Conservation (phyloP, 495 filamentous ascomycete genomes). For the Chaetomidium leptoderma region DNA sequence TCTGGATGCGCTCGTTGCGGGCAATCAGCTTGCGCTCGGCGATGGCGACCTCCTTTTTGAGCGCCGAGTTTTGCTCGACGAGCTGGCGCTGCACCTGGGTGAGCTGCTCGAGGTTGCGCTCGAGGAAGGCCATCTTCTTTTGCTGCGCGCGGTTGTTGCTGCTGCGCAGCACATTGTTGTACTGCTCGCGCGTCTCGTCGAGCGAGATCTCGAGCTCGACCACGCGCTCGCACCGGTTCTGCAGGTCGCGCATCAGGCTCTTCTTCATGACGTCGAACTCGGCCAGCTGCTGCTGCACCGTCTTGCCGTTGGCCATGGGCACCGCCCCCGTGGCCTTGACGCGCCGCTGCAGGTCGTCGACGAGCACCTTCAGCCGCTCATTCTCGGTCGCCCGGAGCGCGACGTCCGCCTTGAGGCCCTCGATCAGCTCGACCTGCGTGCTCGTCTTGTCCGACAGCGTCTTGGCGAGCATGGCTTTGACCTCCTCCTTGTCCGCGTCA, state of each 20-base stretch:
- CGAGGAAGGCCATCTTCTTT: constrained; percentile 99
- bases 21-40: constrained; percentile 96
- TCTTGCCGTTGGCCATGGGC: constrained; percentile 71
- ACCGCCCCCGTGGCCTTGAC: constrained; percentile 54
- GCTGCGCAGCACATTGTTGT: constrained; percentile 92
- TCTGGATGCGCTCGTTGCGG: constrained; percentile 91
- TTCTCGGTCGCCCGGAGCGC: constrained; percentile 70
- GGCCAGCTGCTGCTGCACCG: constrained; percentile 93
- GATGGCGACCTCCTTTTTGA: constrained; percentile 99
- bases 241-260: constrained; percentile 94
- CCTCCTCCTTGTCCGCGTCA: constrained; percentile 73
- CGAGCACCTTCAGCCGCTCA: constrained; percentile 62
- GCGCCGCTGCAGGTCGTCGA: constrained; percentile 72
- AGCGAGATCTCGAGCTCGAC: constrained; percentile 96
- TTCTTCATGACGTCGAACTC: constrained; percentile 99
- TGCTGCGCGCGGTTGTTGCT: constrained; percentile 97
- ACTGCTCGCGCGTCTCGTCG: constrained; percentile 95
- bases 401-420: constrained; percentile 70
- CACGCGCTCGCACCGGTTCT: constrained; percentile 96
- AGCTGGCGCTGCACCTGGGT: constrained; percentile 96
- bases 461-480: constrained; percentile 73
- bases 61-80: constrained; percentile 89
- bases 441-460: constrained; percentile 70
- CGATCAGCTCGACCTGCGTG: constrained; percentile 61
- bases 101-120: constrained; percentile 95